Conservation (phyloP, 1,284 basidiomycete genomes). For the Violaceomyces palustris region DNA sequence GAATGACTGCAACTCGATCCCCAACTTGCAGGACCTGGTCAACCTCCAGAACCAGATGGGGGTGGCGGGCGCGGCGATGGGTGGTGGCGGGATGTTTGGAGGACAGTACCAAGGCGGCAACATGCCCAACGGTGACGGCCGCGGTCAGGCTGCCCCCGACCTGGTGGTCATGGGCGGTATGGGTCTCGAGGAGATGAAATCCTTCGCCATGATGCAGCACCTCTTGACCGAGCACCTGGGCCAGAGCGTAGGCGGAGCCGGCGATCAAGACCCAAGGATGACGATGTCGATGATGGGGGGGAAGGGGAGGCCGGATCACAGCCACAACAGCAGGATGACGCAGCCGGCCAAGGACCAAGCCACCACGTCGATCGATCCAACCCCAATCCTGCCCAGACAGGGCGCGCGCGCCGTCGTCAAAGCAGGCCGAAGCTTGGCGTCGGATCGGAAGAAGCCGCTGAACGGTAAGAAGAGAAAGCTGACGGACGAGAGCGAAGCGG, state of each 20-base stretch:
- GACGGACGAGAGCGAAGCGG: no score
- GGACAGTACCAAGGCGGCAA: no score
- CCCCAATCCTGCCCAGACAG: no score
- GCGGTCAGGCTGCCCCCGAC: neutral
- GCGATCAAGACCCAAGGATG: neutral
- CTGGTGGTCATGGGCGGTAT: no score
- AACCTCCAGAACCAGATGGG: neutral
- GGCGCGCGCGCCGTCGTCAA: no score
- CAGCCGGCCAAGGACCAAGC: neutral
- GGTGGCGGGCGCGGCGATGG: slow-evolving; percentile 1
- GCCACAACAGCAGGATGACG: neutral
- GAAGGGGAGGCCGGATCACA: neutral
- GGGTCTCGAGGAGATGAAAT: slow-evolving; percentile 15
- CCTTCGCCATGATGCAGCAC: slow-evolving; percentile 23
- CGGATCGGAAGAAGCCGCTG: no score
- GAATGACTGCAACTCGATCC: no score
- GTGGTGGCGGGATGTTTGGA: no score
- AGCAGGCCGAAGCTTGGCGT: no score
- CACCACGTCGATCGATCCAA: neutral
- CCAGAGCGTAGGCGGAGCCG: neutral
- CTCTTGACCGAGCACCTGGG: slow-evolving; percentile 20
- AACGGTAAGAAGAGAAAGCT: no score
- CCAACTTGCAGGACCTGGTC: no score
- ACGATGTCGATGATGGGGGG: neutral
- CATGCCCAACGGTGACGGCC: no score